These are phyloP conservation scores for Aspergillus sclerotialis DNA, from an alignment of 2,329 filamentous ascomycete genomes.

Conservation along the genomic window DNA sequence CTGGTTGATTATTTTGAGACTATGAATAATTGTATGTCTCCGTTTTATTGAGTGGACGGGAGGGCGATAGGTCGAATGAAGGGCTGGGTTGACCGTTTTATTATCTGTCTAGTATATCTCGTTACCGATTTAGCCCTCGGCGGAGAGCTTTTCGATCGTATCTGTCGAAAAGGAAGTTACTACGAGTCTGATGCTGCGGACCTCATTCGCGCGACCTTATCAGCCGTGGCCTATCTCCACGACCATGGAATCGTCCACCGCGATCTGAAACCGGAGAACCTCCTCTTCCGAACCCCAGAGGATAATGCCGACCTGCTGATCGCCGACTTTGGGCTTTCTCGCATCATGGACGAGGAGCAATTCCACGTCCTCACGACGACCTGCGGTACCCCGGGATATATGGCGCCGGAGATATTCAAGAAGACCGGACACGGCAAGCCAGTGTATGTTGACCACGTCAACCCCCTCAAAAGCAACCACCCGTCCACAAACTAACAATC, in stretches of 20 bases:
- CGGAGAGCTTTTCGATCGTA: constrained; percentile 95
- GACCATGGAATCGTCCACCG: constrained; percentile 98
- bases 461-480: no score
- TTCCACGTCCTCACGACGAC: constrained; percentile 97
- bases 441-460: constrained; percentile 51
- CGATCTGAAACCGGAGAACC: constrained; percentile 94
- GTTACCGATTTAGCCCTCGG: constrained; percentile 95
- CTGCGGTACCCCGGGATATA: constrained; percentile 95
- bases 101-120: constrained; percentile 63
- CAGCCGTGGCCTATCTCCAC: constrained; percentile 96
- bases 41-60: no score
- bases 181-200: constrained; percentile 96
- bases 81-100: no score
- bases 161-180: constrained; percentile 97
- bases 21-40: constrained; percentile 79
- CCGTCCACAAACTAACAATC: no score
- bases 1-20: constrained; percentile 99
- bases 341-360: constrained; percentile 98
- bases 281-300: constrained; percentile 93
- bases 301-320: constrained; percentile 96
- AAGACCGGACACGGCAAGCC: constrained; percentile 97
- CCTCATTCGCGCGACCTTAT: constrained; percentile 87
- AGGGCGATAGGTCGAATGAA: no score
- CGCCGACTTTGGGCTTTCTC: constrained; percentile 88
- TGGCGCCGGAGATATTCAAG: constrained; percentile 99